Conservation (phyloP, 176 grass and related monocot species). For the Aegilops longissima region DNA sequence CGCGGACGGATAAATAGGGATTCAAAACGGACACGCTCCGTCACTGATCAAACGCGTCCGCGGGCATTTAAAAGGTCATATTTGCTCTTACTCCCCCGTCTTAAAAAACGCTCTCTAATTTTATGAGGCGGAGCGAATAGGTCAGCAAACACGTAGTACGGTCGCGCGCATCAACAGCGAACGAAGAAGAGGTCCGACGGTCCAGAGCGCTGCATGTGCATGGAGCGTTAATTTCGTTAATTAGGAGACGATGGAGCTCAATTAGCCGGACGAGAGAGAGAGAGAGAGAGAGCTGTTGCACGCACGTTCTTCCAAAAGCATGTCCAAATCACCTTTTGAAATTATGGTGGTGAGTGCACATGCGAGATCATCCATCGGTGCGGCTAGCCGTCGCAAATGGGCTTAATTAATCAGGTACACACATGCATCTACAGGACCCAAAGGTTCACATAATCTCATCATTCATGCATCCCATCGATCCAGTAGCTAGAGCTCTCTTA, state of each 20-base stretch:
- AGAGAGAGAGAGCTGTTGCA: neutral
- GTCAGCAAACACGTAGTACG: neutral
- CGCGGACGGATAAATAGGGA: too few relatives aligned
- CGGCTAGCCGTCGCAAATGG: neutral
- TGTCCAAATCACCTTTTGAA: conserved; percentile 25
- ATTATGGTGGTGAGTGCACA: neutral
- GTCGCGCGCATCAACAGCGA: neutral
- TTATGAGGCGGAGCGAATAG: too few relatives aligned
- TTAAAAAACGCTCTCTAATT: too few relatives aligned
- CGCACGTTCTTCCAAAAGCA: neutral
- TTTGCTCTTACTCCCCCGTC: too few relatives aligned
- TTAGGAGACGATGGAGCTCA: neutral
- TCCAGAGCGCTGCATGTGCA: neutral
- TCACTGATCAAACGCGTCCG: too few relatives aligned
- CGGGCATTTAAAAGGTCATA: too few relatives aligned
- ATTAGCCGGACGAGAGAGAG: neutral
- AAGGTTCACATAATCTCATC: too few relatives aligned
- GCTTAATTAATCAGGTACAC: neutral
- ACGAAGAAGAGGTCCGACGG: neutral
- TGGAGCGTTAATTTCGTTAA: neutral
- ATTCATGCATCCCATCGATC: too few relatives aligned
- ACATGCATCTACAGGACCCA: conserved; percentile 17
- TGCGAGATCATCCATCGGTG: neutral
- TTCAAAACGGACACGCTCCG: too few relatives aligned
- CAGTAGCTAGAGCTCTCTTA: too few relatives aligned